Base-by-base conservation (phyloP, 345 rosid species). In the Corchorus olitorius region DNA sequence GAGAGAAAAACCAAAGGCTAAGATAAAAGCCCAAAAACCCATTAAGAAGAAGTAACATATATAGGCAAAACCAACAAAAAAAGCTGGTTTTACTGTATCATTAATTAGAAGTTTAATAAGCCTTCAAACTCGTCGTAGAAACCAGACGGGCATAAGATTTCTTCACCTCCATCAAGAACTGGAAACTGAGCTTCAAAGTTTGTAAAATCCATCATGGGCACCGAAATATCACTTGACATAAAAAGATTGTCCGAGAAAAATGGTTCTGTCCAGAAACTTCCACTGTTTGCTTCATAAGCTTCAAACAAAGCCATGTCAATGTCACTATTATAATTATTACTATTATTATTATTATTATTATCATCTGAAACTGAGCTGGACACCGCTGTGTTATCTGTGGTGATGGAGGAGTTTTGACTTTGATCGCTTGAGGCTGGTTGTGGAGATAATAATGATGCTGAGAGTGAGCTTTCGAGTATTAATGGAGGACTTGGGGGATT, bases 261-360 rank as follows among this genome's bases (percentile, higher is more conserved):
- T 0, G 87, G 87, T 59, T 87, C 89, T 17, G 86, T 82, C 89
- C 89, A 87, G 75, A 84, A 84, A 69, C 74, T 62, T 22, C 83
- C 86, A 41, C 56, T 43, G 0, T 49, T 33, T 9, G 48, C 76
- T 48, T 76, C 76, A 17, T 73, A 80, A 65, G 76, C 71, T 33
- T 79, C 83, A 35, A 83, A 33, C 74, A 76, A 74, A 70, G 66
- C 70, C 9, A 34, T 55, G 43, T 16, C 4, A 34, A 33, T 37
- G 9, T 11, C 10, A 6, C 9, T 4, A 41, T 35, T 10, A 43
- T 39, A 17, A 15, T 11, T n/a, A 12, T 16, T 10, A 41, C 22
- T 33, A 46, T 16, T 53, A 49, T 76, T 43, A 8, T 74, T 27
- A 27, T 27, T 0, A 27, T n/a, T n/a, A n/a, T n/a, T n/a, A n/a